Percentiles rank a stretch among this genome's conserved stretches.
phyloP scores from a whole-genome alignment of 352 stramenopile genomes.

The Globisporangium radiosum region DNA sequence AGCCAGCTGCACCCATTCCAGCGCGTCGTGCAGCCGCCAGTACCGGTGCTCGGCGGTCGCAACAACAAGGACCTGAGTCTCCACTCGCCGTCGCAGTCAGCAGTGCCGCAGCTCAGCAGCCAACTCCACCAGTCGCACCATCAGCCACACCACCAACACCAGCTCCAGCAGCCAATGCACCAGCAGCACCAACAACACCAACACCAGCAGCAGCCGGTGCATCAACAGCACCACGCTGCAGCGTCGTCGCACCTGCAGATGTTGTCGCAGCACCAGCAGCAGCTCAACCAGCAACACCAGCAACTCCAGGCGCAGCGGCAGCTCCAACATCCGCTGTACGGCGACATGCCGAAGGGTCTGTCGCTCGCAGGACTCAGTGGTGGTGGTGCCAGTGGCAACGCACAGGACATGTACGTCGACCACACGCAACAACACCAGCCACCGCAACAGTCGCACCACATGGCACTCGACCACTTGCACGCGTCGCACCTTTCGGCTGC shows the following conservation, averaged over 20 bases:
- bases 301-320: constrained; percentile 22
- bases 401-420: constrained; percentile 40
- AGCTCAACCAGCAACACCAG: constrained; percentile 20
- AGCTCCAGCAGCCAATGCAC: no score
- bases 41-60: background rate
- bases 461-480: constrained; percentile 34
- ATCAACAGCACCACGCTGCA: constrained; percentile 11
- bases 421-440: constrained; percentile 21
- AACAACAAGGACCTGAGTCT: constrained; percentile 12
- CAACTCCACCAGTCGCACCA: no score
- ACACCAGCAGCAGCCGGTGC: constrained; percentile 13
- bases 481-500: constrained; percentile 8
- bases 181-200: constrained; percentile 1
- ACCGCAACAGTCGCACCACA: constrained; percentile 30
- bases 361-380: constrained; percentile 31
- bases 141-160: no score
- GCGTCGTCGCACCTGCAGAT: constrained; percentile 37
- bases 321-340: constrained; percentile 49
- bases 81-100: constrained; percentile 8
- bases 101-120: constrained; percentile 10
- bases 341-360: constrained; percentile 45
- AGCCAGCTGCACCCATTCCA: constrained; percentile 22
- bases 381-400: background rate
- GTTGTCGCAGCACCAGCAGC: constrained; percentile 17
- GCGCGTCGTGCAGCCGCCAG: constrained; percentile 8